These are phyloP conservation scores for Geranium incanum DNA, from an alignment of 441 rosid genomes.

Conservation along the genomic window DNA sequence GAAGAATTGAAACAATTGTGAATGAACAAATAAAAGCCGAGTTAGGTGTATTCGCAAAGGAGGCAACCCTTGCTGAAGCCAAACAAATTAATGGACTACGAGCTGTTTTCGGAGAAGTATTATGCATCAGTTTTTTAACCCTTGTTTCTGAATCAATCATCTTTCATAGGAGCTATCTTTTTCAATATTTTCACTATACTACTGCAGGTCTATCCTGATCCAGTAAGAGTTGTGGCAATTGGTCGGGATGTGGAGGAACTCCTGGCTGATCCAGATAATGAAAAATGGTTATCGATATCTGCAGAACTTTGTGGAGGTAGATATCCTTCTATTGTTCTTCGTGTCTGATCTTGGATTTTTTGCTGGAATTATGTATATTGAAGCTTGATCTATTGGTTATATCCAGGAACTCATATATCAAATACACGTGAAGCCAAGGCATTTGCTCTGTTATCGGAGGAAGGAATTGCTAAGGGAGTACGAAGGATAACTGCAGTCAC, in stretches of 20 bases:
- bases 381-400: slow-evolving; percentile 24
- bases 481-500: slow-evolving; percentile 88
- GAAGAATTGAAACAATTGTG: slow-evolving; percentile 77
- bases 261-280: slow-evolving; percentile 70
- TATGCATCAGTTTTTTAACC: not conserved
- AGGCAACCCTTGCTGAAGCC: slow-evolving; percentile 71
- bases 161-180: not conserved
- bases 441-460: slow-evolving; percentile 89
- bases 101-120: slow-evolving; percentile 98
- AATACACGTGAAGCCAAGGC: slow-evolving; percentile 90
- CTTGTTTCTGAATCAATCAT: slow-evolving; percentile 6
- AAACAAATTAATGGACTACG: slow-evolving; percentile 70
- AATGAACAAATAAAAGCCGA: slow-evolving; percentile 80
- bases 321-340: slow-evolving; percentile 11
- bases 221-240: slow-evolving; percentile 92
- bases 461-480: slow-evolving; percentile 93
- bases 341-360: not conserved
- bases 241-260: slow-evolving; percentile 77
- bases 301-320: slow-evolving; percentile 94
- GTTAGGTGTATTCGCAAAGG: slow-evolving; percentile 75
- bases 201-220: slow-evolving; percentile 85
- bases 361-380: slow-evolving; percentile 17
- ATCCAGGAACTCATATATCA: slow-evolving; percentile 67
- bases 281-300: slow-evolving; percentile 65
- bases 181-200: slow-evolving; percentile 12